Percentiles rank a stretch among this genome's conserved stretches.
Evolutionary conservation across 2,329 filamentous ascomycete species (phyloP).

Genomic region (Hypoxylon sp.): DNA sequence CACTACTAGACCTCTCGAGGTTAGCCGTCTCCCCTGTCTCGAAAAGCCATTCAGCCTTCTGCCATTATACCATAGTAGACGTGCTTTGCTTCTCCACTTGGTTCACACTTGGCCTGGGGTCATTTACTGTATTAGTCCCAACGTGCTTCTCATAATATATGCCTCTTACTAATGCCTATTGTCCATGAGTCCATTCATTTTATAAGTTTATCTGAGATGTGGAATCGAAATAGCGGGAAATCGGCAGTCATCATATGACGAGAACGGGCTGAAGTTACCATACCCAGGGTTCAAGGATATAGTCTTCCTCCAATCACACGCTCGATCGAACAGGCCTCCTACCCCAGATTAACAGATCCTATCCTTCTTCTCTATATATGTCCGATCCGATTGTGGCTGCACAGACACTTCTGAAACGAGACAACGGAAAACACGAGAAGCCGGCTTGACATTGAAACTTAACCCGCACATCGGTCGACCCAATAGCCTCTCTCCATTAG

Average conservation of each 20-base stretch:
- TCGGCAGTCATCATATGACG: constrained; percentile 23
- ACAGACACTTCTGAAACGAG: constrained; percentile 41
- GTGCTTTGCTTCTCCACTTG: constrained; percentile 35
- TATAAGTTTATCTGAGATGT: not conserved
- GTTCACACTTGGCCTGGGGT: constrained; percentile 26
- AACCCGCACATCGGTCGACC: constrained; percentile 25
- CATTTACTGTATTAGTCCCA: constrained; percentile 16
- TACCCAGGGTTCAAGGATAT: constrained; percentile 14
- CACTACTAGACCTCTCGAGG: constrained; percentile 36
- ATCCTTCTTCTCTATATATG: not conserved
- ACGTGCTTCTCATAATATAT: constrained; percentile 10
- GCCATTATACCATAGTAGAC: constrained; percentile 26
- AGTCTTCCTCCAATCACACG: constrained; percentile 30
- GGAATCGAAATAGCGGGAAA: constrained; percentile 5
- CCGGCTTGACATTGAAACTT: constrained; percentile 29
- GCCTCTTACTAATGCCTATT: constrained; percentile 4
- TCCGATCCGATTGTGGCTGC: constrained; percentile 18
- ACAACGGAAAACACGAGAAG: constrained; percentile 29
- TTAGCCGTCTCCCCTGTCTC: constrained; percentile 29
- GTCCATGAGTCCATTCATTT: not conserved
- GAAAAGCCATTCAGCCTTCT: constrained; percentile 32
- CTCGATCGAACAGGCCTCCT: constrained; percentile 30
- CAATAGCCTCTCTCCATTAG: constrained; percentile 9
- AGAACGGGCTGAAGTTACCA: constrained; percentile 23
- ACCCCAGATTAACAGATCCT: constrained; percentile 36